A percentile compares a stretch with the other conserved stretches of the same genome.
These are phyloP conservation scores for Nannochloris sp. DNA, from an alignment of 139 green algal species.

Conservation along the genomic window DNA sequence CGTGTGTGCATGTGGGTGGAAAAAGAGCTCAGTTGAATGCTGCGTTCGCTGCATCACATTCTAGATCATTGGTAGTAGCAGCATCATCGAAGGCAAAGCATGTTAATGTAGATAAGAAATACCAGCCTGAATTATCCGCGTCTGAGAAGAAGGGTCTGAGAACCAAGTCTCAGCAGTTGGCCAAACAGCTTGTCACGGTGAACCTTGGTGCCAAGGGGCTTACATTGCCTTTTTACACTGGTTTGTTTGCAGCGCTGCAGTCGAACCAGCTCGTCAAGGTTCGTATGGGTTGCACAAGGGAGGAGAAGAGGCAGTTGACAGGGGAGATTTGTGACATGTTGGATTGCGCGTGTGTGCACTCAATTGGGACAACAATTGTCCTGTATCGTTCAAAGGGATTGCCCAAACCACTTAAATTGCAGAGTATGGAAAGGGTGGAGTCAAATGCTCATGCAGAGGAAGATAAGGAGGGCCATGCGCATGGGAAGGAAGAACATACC, in stretches of 20 bases:
- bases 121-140: constrained; percentile 5
- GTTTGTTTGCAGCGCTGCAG: not conserved
- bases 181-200: not conserved
- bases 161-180: constrained; percentile 10
- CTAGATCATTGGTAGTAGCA: not conserved
- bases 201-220: constrained; percentile 23
- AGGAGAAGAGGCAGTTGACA: not conserved
- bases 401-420: not conserved
- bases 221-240: constrained; percentile 13
- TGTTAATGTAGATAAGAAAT: not conserved
- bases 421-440: not conserved
- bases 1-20: too few species aligned
- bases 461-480: constrained; percentile 8
- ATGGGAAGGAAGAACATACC: constrained; percentile 5
- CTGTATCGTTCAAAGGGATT: constrained; percentile 16
- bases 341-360: constrained; percentile 27
- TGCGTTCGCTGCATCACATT: too few species aligned
- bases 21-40: too few species aligned
- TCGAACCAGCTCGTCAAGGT: constrained; percentile 27
- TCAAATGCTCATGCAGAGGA: not conserved
- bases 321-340: not conserved
- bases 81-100: not conserved
- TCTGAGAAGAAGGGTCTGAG: constrained; percentile 16
- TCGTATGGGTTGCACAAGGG: not conserved
- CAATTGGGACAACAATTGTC: constrained; percentile 17